Evolutionary conservation across 1,284 basidiomycete species (phyloP).

Genomic region (Irpex rosettiformis): DNA sequence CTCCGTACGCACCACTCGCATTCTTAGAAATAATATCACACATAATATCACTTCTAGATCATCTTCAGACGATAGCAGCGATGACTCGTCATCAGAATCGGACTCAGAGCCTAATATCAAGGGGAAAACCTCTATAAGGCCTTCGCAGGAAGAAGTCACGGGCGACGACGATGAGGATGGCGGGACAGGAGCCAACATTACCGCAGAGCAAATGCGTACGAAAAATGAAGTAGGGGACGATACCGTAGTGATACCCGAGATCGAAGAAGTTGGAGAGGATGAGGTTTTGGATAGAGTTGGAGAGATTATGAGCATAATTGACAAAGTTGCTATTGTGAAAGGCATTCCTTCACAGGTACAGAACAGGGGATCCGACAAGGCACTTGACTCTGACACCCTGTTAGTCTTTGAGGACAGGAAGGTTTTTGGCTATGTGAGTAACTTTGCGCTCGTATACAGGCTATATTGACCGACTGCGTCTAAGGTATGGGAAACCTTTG

Average conservation of each 20-base stretch:
- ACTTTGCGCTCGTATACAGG: neutral
- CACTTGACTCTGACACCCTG: slow-evolving; percentile 82
- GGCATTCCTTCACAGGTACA: slow-evolving; percentile 45
- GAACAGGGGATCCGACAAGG: slow-evolving; percentile 47
- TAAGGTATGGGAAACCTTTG: slow-evolving; percentile 88
- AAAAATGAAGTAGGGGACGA: slow-evolving; percentile 60
- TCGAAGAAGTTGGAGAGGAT: slow-evolving; percentile 51
- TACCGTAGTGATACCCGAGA: slow-evolving; percentile 50
- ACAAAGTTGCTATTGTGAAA: slow-evolving; percentile 66
- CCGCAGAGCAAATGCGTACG: slow-evolving; percentile 49
- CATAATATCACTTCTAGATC: slow-evolving; percentile 9
- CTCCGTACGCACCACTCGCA: neutral
- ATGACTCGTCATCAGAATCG: slow-evolving; percentile 37
- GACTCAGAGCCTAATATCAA: slow-evolving; percentile 37
- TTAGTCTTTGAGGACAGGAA: slow-evolving; percentile 82
- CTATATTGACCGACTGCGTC: slow-evolving; percentile 4
- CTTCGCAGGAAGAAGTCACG: slow-evolving; percentile 31
- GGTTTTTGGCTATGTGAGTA: slow-evolving; percentile 78
- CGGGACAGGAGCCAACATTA: slow-evolving; percentile 33
- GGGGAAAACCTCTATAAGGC: slow-evolving; percentile 18
- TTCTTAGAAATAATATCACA: slow-evolving; percentile 3
- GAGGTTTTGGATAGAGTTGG: slow-evolving; percentile 63
- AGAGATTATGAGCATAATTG: slow-evolving; percentile 69
- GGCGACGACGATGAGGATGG: slow-evolving; percentile 51
- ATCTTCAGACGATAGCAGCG: slow-evolving; percentile 22